These are phyloP conservation scores for Balamuthia mandrillaris DNA, from an alignment of 208 protist genomes.

Conservation along the genomic window DNA sequence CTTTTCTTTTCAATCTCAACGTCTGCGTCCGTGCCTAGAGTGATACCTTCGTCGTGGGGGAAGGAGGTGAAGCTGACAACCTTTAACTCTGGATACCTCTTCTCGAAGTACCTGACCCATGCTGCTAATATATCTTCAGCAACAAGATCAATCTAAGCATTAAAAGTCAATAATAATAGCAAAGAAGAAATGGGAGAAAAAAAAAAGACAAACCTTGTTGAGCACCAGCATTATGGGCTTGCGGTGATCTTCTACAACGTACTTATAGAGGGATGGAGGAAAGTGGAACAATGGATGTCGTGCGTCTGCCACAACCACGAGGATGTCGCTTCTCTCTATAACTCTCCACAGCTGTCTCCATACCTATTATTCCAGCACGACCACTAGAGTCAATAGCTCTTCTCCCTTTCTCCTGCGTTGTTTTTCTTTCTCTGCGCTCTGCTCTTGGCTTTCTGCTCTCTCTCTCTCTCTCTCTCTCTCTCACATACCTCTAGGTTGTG, in stretches of 20 bases:
- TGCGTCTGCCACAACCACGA: slow-evolving; percentile 88
- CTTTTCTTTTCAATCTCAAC: slow-evolving; percentile 34
- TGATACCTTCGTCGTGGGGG: slow-evolving; percentile 20
- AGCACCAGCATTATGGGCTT: slow-evolving; percentile 90
- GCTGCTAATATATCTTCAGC: slow-evolving; percentile 36
- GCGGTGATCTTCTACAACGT: slow-evolving; percentile 76
- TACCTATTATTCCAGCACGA: slow-evolving; percentile 77
- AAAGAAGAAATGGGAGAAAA: neutral
- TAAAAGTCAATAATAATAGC: too few species aligned
- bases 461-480: too few species aligned
- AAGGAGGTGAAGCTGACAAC: slow-evolving; percentile 44
- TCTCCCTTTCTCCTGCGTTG: too few species aligned
- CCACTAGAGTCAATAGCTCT: neutral
- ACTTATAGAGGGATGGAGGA: slow-evolving; percentile 83
- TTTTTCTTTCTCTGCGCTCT: neutral
- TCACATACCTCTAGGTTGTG: slow-evolving; percentile 92
- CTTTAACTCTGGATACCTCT: slow-evolving; percentile 44
- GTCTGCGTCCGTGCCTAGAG: slow-evolving; percentile 23
- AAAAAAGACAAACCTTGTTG: slow-evolving; percentile 81
- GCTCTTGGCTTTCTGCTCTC: neutral
- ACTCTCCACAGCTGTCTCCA: slow-evolving; percentile 97
- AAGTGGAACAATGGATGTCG: slow-evolving; percentile 92
- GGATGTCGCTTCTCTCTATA: slow-evolving; percentile 89
- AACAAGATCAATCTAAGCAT: slow-evolving; percentile 60
- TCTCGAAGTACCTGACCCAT: slow-evolving; percentile 54